phyloP scores from a whole-genome alignment of 2,329 filamentous ascomycete species.

The Pezicula radicicola region DNA sequence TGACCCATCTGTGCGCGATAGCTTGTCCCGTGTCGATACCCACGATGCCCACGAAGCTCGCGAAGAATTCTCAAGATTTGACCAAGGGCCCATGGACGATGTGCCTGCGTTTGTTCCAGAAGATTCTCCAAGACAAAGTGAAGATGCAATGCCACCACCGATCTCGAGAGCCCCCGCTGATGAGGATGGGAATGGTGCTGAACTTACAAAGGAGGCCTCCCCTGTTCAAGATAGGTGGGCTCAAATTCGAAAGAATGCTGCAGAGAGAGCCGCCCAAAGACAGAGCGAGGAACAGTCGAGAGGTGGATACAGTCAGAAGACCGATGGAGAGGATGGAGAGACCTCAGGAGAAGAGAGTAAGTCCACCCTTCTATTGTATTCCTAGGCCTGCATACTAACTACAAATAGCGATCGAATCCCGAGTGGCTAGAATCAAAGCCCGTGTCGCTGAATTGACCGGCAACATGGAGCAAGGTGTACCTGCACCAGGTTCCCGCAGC shows the following conservation, averaged over 20 bases:
- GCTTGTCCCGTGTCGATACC: slow-evolving; percentile 58
- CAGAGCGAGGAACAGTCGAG: slow-evolving; percentile 61
- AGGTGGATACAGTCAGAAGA: slow-evolving; percentile 52
- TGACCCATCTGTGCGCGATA: slow-evolving; percentile 42
- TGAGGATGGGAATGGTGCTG: slow-evolving; percentile 34
- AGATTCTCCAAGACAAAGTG: slow-evolving; percentile 25
- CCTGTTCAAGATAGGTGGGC: slow-evolving; percentile 81
- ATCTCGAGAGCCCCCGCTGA: slow-evolving; percentile 11
- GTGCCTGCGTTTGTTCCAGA: slow-evolving; percentile 78
- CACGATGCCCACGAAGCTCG: slow-evolving; percentile 56
- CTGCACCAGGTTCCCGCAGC: slow-evolving; percentile 7
- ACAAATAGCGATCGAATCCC: slow-evolving; percentile 82
- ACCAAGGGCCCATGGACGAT: slow-evolving; percentile 84
- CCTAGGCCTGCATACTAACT: slow-evolving; percentile 20
- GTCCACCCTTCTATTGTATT: slow-evolving; percentile 33
- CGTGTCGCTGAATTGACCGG: slow-evolving; percentile 91
- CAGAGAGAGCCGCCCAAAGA: slow-evolving; percentile 68
- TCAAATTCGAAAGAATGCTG: slow-evolving; percentile 92
- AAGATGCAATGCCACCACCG: slow-evolving; percentile 34
- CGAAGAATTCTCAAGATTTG: slow-evolving; percentile 66
- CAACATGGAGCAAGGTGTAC: slow-evolving; percentile 58
- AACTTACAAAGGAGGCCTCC: slow-evolving; percentile 26
- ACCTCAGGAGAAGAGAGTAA: slow-evolving; percentile 94
- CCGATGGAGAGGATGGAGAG: slow-evolving; percentile 74
- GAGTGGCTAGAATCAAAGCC: slow-evolving; percentile 96